Percentiles rank a stretch among this genome's conserved stretches.
Evolutionary conservation across 257 asterid genomes (phyloP).

Genomic region (Ilex asprella): DNA sequence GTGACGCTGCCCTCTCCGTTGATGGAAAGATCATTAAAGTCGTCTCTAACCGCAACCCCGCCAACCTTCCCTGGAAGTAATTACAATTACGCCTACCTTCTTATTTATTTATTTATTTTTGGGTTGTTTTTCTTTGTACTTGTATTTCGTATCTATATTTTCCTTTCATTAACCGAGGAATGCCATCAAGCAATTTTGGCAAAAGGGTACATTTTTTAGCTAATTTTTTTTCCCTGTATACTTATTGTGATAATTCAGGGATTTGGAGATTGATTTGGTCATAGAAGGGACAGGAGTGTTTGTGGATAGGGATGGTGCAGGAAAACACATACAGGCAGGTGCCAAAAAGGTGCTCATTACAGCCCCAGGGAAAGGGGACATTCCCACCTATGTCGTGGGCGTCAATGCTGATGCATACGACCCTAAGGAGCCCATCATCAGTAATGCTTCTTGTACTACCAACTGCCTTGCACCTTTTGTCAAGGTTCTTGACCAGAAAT

Average conservation of each 20-base stretch:
- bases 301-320: slow-evolving; percentile 92
- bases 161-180: too few species aligned
- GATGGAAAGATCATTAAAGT: slow-evolving; percentile 65
- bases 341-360: slow-evolving; percentile 96
- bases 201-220: too few species aligned
- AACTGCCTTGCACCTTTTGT: slow-evolving; percentile 98
- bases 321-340: slow-evolving; percentile 85
- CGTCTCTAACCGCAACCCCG: slow-evolving; percentile 60
- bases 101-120: neutral
- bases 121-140: neutral
- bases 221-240: too few species aligned
- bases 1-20: slow-evolving; percentile 60
- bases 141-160: too few species aligned
- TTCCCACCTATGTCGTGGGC: slow-evolving; percentile 91
- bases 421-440: slow-evolving; percentile 64
- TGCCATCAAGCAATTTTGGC: too few species aligned
- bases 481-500: slow-evolving; percentile 88
- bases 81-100: neutral
- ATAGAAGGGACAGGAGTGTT: slow-evolving; percentile 97
- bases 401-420: slow-evolving; percentile 77
- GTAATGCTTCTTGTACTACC: slow-evolving; percentile 98
- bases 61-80: slow-evolving; percentile 60
- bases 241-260: slow-evolving; percentile 31
- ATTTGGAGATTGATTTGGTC: slow-evolving; percentile 68
- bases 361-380: slow-evolving; percentile 96